A percentile compares a stretch with the other conserved stretches of the same genome.
phyloP scores from a whole-genome alignment of 345 rosid species.

The Laguncularia racemosa region DNA sequence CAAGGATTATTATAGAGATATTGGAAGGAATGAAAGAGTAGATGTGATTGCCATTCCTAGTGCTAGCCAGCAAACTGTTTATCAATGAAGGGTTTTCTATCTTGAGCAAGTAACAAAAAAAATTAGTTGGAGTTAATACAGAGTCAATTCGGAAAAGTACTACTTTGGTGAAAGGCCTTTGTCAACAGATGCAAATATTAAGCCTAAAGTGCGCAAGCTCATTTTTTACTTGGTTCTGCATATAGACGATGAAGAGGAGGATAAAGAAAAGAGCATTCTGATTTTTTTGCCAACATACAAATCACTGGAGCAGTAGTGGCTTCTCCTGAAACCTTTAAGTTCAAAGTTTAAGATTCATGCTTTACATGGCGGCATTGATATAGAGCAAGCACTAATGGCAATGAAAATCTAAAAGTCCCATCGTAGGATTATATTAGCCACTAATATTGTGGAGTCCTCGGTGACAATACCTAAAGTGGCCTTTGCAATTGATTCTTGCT shows the following conservation, averaged over 20 bases:
- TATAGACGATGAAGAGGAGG: conserved; percentile 76
- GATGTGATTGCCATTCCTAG: conserved; percentile 87
- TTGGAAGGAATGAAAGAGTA: conserved; percentile 84
- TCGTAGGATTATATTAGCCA: conserved; percentile 92
- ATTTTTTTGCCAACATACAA: conserved; percentile 88
- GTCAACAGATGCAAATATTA: conserved; percentile 49
- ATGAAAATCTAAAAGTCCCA: conserved; percentile 81
- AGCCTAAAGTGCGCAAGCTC: conserved; percentile 65
- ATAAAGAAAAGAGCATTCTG: conserved; percentile 82
- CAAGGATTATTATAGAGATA: conserved; percentile 76
- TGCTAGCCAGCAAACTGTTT: conserved; percentile 47
- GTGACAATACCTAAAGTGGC: conserved; percentile 99
- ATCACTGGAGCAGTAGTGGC: conserved; percentile 79
- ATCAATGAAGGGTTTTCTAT: conserved; percentile 60
- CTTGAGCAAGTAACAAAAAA: conserved; percentile 85
- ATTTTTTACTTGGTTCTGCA: too few species aligned
- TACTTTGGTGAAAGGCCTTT: conserved; percentile 62
- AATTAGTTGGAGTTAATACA: conserved; percentile 44
- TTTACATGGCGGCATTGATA: conserved; percentile 78
- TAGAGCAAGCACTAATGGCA: conserved; percentile 74
- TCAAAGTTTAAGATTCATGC: conserved; percentile 71
- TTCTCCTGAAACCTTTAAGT: conserved; percentile 42
- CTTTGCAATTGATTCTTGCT: too few species aligned
- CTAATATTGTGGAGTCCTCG: conserved; percentile 95
- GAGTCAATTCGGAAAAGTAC: conserved; percentile 33